These are phyloP conservation scores for Cyclotella choctawhatcheeana DNA, from an alignment of 108 stramenopile genomes.

Conservation along the genomic window DNA sequence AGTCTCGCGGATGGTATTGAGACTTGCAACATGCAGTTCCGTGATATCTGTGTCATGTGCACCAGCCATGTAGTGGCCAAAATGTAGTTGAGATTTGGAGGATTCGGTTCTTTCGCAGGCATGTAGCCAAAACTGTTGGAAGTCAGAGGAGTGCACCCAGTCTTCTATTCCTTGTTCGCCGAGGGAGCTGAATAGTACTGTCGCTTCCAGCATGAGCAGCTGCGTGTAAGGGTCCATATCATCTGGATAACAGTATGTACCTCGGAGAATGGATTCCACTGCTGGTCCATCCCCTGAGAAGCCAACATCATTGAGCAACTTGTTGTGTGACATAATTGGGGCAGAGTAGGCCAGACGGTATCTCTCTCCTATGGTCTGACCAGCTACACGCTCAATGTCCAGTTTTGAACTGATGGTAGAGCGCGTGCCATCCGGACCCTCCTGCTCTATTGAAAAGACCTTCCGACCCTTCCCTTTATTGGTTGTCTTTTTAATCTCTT, in stretches of 20 bases:
- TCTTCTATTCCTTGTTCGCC: background rate
- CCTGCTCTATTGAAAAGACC: background rate
- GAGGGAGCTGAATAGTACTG: background rate
- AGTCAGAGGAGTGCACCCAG: background rate
- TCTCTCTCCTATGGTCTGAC: background rate
- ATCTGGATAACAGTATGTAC: background rate
- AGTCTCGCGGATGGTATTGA: background rate
- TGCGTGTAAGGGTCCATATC: background rate
- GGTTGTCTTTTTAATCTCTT: background rate
- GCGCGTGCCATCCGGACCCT: background rate
- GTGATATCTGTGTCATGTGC: background rate
- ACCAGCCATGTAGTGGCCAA: constrained; percentile 2
- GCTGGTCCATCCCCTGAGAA: background rate
- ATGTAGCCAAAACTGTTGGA: constrained; percentile 2
- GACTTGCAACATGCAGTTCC: background rate
- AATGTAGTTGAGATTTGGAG: background rate
- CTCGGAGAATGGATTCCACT: background rate
- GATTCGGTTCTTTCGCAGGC: background rate
- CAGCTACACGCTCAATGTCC: background rate
- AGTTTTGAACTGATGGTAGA: background rate
- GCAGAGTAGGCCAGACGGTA: background rate
- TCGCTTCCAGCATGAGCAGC: background rate
- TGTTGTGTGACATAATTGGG: background rate
- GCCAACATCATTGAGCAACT: background rate
- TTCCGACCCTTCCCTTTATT: background rate